Evolutionary conservation across 129 eudicot species (phyloP).

Genomic region (Daucus carota): DH1_v3.0 NC_030386.2:26682501-26683000

Average conservation of each 20-base stretch:
- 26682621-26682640: too few species aligned
- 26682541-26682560: not conserved
- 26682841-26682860: not conserved
- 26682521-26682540: not conserved
- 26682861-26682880: not conserved
- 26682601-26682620: too few species aligned
- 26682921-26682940: not conserved
- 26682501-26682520: not conserved
- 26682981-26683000: not conserved
- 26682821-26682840: not conserved
- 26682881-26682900: not conserved
- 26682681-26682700: not conserved
- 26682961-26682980: not conserved
- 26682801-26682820: not conserved
- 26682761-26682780: not conserved
- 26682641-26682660: not conserved
- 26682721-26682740: not conserved
- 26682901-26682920: not conserved
- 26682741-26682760: not conserved
- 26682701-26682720: not conserved
- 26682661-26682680: not conserved
- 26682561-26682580: not conserved
- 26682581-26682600: not conserved
- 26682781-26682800: not conserved
- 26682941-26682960: not conserved